These are phyloP conservation scores for Lactarius psammicola DNA, from an alignment of 768 basidiomycete genomes.

Conservation along the genomic window DNA sequence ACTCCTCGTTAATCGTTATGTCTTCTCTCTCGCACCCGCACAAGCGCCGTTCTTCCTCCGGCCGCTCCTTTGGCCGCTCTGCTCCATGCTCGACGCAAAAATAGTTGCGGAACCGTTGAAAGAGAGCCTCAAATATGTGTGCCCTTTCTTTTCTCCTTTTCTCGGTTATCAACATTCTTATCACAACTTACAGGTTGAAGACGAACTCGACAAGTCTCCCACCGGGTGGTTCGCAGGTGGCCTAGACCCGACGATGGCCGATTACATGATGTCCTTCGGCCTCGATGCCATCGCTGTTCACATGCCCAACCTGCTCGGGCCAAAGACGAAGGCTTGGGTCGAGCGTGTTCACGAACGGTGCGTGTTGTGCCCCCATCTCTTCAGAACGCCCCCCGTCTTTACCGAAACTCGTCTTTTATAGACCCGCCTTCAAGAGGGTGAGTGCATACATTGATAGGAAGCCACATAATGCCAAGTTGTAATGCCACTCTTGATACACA, in stretches of 20 bases:
- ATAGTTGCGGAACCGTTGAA: slow-evolving; percentile 35
- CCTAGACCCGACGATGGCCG: slow-evolving; percentile 43
- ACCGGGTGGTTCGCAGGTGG: slow-evolving; percentile 42
- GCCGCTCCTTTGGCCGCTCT: slow-evolving; percentile 36
- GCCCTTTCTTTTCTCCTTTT: background rate
- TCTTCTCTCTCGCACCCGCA: slow-evolving; percentile 36
- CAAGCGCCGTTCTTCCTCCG: slow-evolving; percentile 40
- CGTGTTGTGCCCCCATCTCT: slow-evolving; percentile 2
- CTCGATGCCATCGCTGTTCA: slow-evolving; percentile 34
- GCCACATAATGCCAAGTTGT: background rate
- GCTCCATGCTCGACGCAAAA: slow-evolving; percentile 32
- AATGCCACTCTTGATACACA: background rate
- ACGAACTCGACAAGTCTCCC: slow-evolving; percentile 19
- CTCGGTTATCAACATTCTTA: slow-evolving; percentile 1
- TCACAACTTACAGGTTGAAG: slow-evolving; percentile 13
- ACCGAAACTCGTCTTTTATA: slow-evolving; percentile 8
- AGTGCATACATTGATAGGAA: slow-evolving; percentile 20
- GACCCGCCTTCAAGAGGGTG: slow-evolving; percentile 38
- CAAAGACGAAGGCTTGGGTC: slow-evolving; percentile 40
- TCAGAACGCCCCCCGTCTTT: slow-evolving; percentile 4
- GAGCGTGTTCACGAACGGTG: slow-evolving; percentile 41
- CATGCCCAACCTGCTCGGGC: slow-evolving; percentile 33
- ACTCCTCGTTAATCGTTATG: slow-evolving; percentile 38
- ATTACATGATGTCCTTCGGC: slow-evolving; percentile 46
- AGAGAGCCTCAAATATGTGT: slow-evolving; percentile 36